phyloP scores from a whole-genome alignment of 208 protist genomes.

The Trichomonas gallinae region DNA sequence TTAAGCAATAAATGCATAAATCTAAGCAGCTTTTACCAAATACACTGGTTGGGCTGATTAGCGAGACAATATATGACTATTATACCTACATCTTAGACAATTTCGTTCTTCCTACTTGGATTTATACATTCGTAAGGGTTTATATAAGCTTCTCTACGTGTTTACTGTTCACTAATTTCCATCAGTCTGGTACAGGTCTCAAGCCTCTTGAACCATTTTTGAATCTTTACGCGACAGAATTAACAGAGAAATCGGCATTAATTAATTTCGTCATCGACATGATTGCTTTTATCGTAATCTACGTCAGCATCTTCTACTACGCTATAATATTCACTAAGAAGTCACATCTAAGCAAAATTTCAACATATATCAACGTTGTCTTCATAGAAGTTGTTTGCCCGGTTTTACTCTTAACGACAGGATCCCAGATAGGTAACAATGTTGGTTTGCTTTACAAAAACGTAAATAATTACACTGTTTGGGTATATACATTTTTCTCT shows the following conservation, averaged over 20 bases:
- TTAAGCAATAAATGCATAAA: too few relatives aligned
- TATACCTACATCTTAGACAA: neutral
- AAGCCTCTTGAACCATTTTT: neutral
- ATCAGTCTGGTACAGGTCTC: neutral
- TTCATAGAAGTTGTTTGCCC: neutral
- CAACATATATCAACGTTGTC: neutral
- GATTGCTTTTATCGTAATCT: neutral
- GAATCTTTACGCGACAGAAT: neutral
- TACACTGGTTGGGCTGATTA: neutral
- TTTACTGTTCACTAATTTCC: neutral
- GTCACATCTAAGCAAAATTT: neutral
- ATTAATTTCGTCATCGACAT: neutral
- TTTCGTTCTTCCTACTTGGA: neutral
- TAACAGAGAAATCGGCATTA: neutral
- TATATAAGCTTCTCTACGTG: neutral
- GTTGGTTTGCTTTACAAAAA: neutral
- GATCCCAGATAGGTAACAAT: neutral
- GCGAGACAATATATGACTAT: neutral
- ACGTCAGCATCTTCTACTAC: neutral
- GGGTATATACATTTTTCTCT: neutral
- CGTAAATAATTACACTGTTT: neutral
- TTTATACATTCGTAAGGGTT: neutral
- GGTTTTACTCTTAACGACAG: neutral
- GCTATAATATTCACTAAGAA: neutral
- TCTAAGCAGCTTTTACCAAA: too few relatives aligned